Base-by-base conservation (phyloP, 83 land plant genomes). In the Thuja plicata region DNA sequence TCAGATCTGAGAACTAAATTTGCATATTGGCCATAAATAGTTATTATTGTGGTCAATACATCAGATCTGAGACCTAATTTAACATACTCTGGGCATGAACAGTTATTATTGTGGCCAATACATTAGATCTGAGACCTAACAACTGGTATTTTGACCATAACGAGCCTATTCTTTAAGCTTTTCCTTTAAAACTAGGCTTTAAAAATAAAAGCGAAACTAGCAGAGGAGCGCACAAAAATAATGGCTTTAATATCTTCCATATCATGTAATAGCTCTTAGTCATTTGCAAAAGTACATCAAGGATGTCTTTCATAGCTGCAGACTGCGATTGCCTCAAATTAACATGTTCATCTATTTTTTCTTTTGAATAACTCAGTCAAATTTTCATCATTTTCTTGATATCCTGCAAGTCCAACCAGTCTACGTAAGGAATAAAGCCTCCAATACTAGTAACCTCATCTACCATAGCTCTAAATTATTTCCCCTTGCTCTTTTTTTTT, bases 371-470 rank as follows among this genome's bases (percentile, higher is more conserved):
- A 76, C 88, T 3, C 71, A 17, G 55, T 40, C 21, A 3, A 27
- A 41, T 76, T 34, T 45, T 52, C 52, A 21, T 41, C 15, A 16
- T 8, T 30, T 8, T 40, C 46, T 34, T 38, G 46, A 76, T 77
- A 43, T 27, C 54, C 11, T 66, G 55, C 30, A 76, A 48, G 34
- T 88, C 88, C 52, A 88, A 12, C 55, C 30, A 88, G 40, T 32
- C 84, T 11, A 88, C 40, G 41, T 17, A 88, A 24, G 88, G 80
- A 19, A 87, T 43, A n/a, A 87, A 87, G 54, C 76, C 88, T 24
- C 88, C 88, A n/a, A 87, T 74, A 0, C 24, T 43, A 8, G 54
- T 16, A 37, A 79, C 21, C 46, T 30, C 48, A 1, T 41, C 27
- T 13, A 85, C 19, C 66, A 50, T 32, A 24, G 32, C 66, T 15